A percentile compares a stretch with the other conserved stretches of the same genome.
Evolutionary conservation across 148 eudicot genomes (phyloP).

Genomic region (Cornus florida): DNA sequence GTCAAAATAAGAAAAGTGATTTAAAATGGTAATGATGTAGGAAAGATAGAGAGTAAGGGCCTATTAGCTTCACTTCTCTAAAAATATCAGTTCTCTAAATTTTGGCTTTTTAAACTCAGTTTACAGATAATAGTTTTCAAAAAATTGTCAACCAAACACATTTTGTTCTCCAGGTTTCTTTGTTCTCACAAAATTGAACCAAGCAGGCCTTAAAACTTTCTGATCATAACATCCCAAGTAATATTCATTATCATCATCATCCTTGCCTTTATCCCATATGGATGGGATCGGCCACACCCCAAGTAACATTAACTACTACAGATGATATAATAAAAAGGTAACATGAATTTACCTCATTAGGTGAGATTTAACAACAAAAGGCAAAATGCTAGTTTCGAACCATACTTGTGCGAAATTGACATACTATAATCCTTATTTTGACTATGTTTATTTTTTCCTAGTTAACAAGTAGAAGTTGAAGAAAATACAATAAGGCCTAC

Average conservation of each 20-base stretch:
- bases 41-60: neutral
- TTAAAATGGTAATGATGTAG: neutral
- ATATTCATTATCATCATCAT: neutral
- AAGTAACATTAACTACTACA: conserved; percentile 2
- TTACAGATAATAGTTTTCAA: too few species aligned
- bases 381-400: conserved; percentile 5
- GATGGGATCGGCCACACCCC: too few species aligned
- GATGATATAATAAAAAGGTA: neutral
- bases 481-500: conserved; percentile 42
- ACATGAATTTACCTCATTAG: conserved; percentile 1
- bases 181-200: too few species aligned
- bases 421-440: neutral
- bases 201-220: neutral
- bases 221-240: conserved; percentile 4
- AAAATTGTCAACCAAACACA: too few species aligned
- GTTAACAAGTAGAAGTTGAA: neutral
- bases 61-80: too few species aligned
- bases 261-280: neutral
- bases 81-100: too few species aligned
- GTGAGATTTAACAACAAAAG: conserved; percentile 4
- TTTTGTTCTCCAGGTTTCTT: too few species aligned
- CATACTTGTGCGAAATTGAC: neutral
- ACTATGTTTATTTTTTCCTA: neutral
- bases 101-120: too few species aligned
- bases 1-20: neutral